phyloP scores from a whole-genome alignment of 1,284 basidiomycete species.

The Cystobasidium sp. region DNA sequence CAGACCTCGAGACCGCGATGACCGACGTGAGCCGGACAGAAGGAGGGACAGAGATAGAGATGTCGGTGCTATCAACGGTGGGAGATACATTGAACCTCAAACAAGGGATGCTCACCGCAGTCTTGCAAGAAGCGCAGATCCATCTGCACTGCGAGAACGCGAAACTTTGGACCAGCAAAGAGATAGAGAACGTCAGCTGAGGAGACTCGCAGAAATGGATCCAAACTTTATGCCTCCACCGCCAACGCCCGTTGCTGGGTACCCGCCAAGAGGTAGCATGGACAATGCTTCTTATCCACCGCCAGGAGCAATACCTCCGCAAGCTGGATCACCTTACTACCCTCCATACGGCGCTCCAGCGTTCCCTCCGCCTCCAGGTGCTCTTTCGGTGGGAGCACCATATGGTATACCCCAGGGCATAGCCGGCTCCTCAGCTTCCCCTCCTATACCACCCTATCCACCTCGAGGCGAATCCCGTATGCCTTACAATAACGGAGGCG shows the following conservation, averaged over 20 bases:
- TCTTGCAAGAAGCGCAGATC: background rate
- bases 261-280: conserved; percentile 7
- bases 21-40: conserved; percentile 7
- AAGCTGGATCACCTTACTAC: conserved; percentile 3
- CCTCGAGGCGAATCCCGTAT: background rate
- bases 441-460: background rate
- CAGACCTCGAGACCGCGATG: background rate
- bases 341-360: background rate
- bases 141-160: background rate
- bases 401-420: background rate
- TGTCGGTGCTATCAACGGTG: background rate
- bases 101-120: background rate
- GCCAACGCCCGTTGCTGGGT: background rate
- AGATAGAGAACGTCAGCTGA: conserved; percentile 16
- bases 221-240: conserved; percentile 3
- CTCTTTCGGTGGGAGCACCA: background rate
- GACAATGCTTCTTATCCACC: background rate
- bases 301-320: background rate
- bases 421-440: background rate
- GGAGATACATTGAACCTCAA: background rate
- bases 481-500: background rate
- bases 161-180: background rate
- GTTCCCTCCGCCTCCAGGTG: background rate
- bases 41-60: conserved; percentile 12
- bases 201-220: conserved; percentile 16